Percentiles rank a stretch among this genome's conserved stretches.
phyloP scores from a whole-genome alignment of 2,329 filamentous ascomycete species.

The Beauveria asiatica region DNA sequence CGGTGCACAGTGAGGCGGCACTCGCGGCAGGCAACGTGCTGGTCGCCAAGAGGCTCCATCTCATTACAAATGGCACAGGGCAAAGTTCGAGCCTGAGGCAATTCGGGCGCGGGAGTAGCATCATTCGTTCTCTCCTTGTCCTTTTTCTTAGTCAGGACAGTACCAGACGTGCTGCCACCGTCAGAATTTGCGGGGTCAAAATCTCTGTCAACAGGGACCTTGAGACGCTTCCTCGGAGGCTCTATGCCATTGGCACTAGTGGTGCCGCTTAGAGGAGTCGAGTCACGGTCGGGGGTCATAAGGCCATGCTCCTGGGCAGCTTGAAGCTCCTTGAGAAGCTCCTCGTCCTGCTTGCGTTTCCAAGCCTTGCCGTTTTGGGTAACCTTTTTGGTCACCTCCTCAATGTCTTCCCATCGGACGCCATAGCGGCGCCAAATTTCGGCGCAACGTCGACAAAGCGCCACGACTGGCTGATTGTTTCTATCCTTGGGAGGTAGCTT shows the following conservation, averaged over 20 bases:
- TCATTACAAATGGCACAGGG: conserved; percentile 80
- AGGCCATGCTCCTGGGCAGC: conserved; percentile 52
- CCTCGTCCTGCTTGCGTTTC: conserved; percentile 87
- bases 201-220: conserved; percentile 45
- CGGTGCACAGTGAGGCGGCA: conserved; percentile 89
- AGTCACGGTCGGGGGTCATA: conserved; percentile 35
- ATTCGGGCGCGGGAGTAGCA: conserved; percentile 59
- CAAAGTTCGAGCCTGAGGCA: conserved; percentile 67
- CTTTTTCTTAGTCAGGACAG: conserved; percentile 42
- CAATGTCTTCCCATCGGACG: conserved; percentile 89
- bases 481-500: conserved; percentile 65
- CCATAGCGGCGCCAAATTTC: conserved; percentile 93
- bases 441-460: conserved; percentile 83
- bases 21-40: conserved; percentile 72
- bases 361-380: conserved; percentile 69
- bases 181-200: conserved; percentile 39
- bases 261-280: conserved; percentile 26
- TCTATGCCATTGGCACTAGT: conserved; percentile 30
- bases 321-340: conserved; percentile 67
- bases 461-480: conserved; percentile 62
- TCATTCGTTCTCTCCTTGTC: conserved; percentile 42
- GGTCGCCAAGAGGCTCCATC: conserved; percentile 61
- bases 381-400: conserved; percentile 85
- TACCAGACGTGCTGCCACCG: conserved; percentile 26
- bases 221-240: conserved; percentile 58